Base-by-base conservation (phyloP, 192 early-diverging fungal genomes). In the Coemansia guatemalensis region DNA sequence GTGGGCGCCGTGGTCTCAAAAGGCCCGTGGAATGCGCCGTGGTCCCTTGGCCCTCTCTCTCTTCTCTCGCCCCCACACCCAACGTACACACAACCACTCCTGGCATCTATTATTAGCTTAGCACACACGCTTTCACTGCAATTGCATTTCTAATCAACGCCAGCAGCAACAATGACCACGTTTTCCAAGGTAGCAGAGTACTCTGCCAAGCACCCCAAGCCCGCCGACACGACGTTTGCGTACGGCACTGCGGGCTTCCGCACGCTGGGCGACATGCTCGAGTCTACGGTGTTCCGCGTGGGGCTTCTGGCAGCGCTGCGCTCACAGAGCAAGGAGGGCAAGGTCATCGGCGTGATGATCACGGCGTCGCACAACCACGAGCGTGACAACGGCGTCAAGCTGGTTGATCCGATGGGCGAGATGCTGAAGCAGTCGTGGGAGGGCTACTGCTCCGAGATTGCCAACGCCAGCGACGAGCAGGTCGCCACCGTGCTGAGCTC, bases 201-300 rank as follows among this genome's bases (percentile, higher is more conserved):
- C 60, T 85, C 89, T 21, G 71, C 73, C 75, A 81, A 86, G 74
- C 86, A 93, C 72, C 93, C 92, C 54, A 90, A 90, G 72, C 87
- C 87, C 8, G 68, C 63, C 21, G 62, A 65, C 57, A 72, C 50
- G 32, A 75, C 72, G 53, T 95, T 86, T 69, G 83, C 86, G 20
- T 98, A 99, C 76, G 97, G 97, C 60, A 99, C 97, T 0, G 97
- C 97, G 11, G 97, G 97, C 18, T 96, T 99, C 87, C 90, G 97
- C 62, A 94, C 91, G 53, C 90, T 92, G 60, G 94, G 92, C 30
- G 85, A 91, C 22, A 85, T 93, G 9, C 85, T 99, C 49, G 93
- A 92, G 65, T 94, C 95, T 14, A 92, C 97, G 33, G 86, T 97
- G 75, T 99, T 95, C 86, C 86, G 89, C 51, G 88, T 93, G 27